Conservation (phyloP, 1,139 yeast species). For the Arxiozyma heterogenica region DNA sequence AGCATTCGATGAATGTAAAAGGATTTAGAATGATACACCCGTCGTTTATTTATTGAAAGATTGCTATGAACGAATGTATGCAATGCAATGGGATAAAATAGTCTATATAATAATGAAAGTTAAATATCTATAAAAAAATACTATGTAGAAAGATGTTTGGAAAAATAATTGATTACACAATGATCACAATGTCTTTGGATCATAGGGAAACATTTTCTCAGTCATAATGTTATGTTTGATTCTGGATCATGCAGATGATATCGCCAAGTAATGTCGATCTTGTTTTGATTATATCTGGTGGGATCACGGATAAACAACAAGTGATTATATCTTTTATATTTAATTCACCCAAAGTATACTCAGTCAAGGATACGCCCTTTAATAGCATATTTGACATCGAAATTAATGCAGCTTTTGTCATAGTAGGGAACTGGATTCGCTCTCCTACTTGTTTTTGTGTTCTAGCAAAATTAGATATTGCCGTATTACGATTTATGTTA, state of each 20-base stretch:
- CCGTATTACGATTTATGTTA: not conserved
- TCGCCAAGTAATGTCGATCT: slow-evolving; percentile 21
- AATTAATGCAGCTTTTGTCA: slow-evolving; percentile 17
- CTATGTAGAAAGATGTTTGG: too few relatives aligned
- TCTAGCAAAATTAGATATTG: slow-evolving; percentile 1
- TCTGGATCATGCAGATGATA: slow-evolving; percentile 10
- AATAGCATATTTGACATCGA: slow-evolving; percentile 18
- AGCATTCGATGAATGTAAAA: not conserved
- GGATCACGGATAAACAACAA: slow-evolving; percentile 20
- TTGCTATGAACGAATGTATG: not conserved
- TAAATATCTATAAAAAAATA: not conserved
- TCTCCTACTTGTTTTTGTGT: slow-evolving; percentile 4
- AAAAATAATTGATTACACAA: not conserved
- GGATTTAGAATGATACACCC: not conserved
- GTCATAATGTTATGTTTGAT: not conserved
- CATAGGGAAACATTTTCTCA: not conserved
- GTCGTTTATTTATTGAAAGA: not conserved
- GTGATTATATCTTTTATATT: slow-evolving; percentile 17
- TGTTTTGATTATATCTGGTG: slow-evolving; percentile 10
- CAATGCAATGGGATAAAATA: not conserved
- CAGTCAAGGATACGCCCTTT: slow-evolving; percentile 21
- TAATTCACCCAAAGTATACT: slow-evolving; percentile 16
- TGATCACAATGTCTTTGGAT: not conserved
- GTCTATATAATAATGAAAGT: not conserved
- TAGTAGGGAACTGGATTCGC: slow-evolving; percentile 15